A percentile compares a stretch with the other conserved stretches of the same genome.
These are phyloP conservation scores for Venturia carpophila DNA, from an alignment of 2,329 filamentous ascomycete species.

Conservation along the genomic window DNA sequence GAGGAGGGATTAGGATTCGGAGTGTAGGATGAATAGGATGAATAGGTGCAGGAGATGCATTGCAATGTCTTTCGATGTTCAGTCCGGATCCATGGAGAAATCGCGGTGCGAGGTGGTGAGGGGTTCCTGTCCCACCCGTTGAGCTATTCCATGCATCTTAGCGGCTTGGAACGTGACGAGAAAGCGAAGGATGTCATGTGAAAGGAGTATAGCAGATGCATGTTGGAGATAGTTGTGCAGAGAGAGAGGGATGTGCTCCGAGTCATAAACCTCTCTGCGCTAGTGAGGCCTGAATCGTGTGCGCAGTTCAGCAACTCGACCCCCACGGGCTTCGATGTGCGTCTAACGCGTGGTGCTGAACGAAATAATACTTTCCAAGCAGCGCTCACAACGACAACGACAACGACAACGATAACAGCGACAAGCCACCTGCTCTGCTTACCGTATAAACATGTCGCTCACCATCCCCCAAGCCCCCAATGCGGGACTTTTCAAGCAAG, in stretches of 20 bases:
- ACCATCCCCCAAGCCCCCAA: conserved; percentile 93
- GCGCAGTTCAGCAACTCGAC: background rate
- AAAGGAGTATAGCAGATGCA: too few species aligned
- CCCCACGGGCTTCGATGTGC: background rate
- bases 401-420: background rate
- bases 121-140: background rate
- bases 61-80: background rate
- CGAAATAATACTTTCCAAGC: too few species aligned
- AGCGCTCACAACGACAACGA: too few species aligned
- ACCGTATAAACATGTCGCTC: conserved; percentile 65
- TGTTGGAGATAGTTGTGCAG: too few species aligned
- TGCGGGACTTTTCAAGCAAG: conserved; percentile 85
- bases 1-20: background rate
- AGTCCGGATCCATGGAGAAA: background rate
- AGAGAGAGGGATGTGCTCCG: too few species aligned
- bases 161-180: too few species aligned
- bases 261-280: background rate
- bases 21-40: too few species aligned
- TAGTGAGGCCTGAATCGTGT: background rate
- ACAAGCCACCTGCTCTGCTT: too few species aligned
- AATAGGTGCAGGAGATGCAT: background rate
- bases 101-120: background rate
- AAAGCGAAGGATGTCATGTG: background rate
- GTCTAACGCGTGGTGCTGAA: too few species aligned
- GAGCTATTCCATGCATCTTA: background rate